These are phyloP conservation scores for Boletus mariae DNA, from an alignment of 1,284 basidiomycete species.

Conservation along the genomic window DNA sequence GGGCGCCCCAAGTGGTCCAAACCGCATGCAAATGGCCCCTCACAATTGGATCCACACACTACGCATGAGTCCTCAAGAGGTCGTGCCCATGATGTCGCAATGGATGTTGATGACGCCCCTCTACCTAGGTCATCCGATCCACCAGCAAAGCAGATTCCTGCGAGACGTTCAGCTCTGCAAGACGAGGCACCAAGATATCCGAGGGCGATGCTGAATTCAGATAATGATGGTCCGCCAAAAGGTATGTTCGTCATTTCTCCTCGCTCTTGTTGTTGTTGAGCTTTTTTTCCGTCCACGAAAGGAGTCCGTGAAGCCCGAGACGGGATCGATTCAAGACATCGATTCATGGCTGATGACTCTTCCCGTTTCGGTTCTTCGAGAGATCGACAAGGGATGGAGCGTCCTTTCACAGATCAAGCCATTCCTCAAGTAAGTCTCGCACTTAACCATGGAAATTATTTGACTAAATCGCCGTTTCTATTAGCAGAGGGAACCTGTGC, in stretches of 20 bases:
- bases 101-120: conserved; percentile 31
- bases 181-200: conserved; percentile 38
- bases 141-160: conserved; percentile 13
- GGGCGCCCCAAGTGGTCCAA: conserved; percentile 19
- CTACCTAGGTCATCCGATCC: conserved; percentile 23
- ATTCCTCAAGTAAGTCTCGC: conserved; percentile 18
- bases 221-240: conserved; percentile 20
- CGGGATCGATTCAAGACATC: conserved; percentile 17
- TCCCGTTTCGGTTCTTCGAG: conserved; percentile 17
- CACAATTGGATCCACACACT: conserved; percentile 14
- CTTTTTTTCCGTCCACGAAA: not conserved
- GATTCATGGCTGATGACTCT: conserved; percentile 12
- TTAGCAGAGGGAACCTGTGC: conserved; percentile 25
- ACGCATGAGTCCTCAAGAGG: conserved; percentile 20
- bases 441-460: not conserved
- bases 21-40: conserved; percentile 8
- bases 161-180: conserved; percentile 15
- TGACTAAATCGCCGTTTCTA: not conserved
- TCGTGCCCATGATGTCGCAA: conserved; percentile 21
- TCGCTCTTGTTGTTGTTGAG: not conserved
- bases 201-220: conserved; percentile 36
- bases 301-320: conserved; percentile 26
- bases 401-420: conserved; percentile 19
- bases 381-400: conserved; percentile 23
- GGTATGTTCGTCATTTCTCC: conserved; percentile 4